Evolutionary conservation across 1,284 basidiomycete genomes (phyloP), one percentile per base, ranked within the genome.

Genomic region (Cryptococcus hybrid): DNA sequence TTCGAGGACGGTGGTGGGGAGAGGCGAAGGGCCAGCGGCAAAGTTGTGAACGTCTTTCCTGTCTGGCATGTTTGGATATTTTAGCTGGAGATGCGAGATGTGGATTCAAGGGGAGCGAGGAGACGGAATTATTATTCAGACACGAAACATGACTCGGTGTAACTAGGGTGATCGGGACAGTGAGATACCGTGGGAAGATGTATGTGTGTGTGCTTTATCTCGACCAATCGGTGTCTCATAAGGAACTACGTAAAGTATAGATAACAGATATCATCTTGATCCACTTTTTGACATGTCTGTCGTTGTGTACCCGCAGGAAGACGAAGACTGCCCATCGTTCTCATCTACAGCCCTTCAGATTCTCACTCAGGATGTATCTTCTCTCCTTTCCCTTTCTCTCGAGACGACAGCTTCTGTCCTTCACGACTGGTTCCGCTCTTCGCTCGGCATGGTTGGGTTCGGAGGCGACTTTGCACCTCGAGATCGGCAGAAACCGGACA

Each of bases 11-110:
- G 85, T 80, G 15, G 86, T 83, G 13, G 93, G 93, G 39, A 97
- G 82, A 0, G 90, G 88, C 36, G 90, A 94, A 34, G 93, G 93
- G 2, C 93, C 93, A 49, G 93, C 88, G 47, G 90, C 90, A 74
- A 97, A 91, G 82, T 97, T 96, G 76, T 89, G 84, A 12, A 86
- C 83, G 55, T 83, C 70, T 47, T 68, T 63, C 65, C 78, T 84
- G 13, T 63, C 48, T 2, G 61, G 58, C 55, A 59, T 62, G 15
- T 2, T 53, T 53, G 12, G 18, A 37, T 38, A 9, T 30, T 38
- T 50, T 51, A 6, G 8, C 11, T 7, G 30, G 36, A 18, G 47
- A 36, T 18, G 47, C 15, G 15, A n/a, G 40, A n/a, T 11, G 40
- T n/a, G 47, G 15, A n/a, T 30, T 48, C 37, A n/a, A 9, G 34